Evolutionary conservation across 345 rosid genomes (phyloP), one percentile per base, ranked within the genome.

Genomic region (Sonneratia caseolaris): DNA sequence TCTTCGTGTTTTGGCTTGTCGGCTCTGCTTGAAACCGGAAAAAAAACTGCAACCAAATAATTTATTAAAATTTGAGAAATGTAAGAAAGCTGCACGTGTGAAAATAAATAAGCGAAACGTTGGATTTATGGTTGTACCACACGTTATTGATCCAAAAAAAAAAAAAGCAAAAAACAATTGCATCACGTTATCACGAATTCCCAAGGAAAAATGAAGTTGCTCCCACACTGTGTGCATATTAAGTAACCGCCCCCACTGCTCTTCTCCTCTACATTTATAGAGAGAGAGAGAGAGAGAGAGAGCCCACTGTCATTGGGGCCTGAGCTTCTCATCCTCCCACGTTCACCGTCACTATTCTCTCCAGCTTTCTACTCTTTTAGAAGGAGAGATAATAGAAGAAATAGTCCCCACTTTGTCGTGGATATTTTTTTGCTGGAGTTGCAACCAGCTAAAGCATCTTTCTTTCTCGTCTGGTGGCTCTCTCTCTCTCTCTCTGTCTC

Each of bases 391-490:
- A 13, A 11, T 22, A 61, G 13, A 19, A 56, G 11, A 59, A 59
- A 27, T 12, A 27, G 38, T 16, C 2, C 66, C 66, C 66, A 27
- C 66, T 13, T 27, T 62, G 13, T 35, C 66, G 32, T 35, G 37
- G 36, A 62, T 24, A 2, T 27, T 9, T 15, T 24, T 15, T 3
- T 24, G 14, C 12, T n/a, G 38, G 4, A 14, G 37, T 62, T 14
- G 18, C 66, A 62, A 62, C n/a, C 35, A 68, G 37, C 49, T 19
- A 43, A 40, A 45, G 32, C 70, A 45, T 45, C 70, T 68, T 68
- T 45, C 70, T 68, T 38, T 42, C 16, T 2, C 37, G 19, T 32
- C 37, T 35, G 66, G 38, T 62, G 38, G 66, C 19, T 62, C 32
- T 61, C 35, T 57, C 2, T 24, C 5, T 62, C 38, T 62, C 37